Percentiles rank a stretch among this genome's conserved stretches.
Conservation (phyloP, 805 yeast species). For the Suhomyces faveliae region DNA sequence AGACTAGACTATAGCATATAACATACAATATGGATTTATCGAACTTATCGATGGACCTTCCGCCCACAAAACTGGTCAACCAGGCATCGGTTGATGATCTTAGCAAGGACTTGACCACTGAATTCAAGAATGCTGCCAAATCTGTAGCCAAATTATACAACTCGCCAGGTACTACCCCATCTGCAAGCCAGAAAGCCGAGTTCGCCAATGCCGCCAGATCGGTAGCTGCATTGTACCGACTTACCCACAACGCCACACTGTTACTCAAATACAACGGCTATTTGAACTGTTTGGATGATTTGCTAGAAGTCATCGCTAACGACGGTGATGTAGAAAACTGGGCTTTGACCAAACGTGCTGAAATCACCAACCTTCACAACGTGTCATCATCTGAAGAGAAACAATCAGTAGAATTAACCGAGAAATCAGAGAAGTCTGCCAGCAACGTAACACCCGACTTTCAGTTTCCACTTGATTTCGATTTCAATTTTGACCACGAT, state of each 20-base stretch:
- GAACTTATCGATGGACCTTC: constrained; percentile 54
- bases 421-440: not conserved
- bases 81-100: constrained; percentile 48
- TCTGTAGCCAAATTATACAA: constrained; percentile 57
- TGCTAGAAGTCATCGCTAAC: constrained; percentile 39
- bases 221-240: constrained; percentile 53
- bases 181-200: constrained; percentile 22
- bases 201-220: constrained; percentile 44
- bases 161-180: constrained; percentile 14
- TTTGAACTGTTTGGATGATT: constrained; percentile 58
- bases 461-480: constrained; percentile 27
- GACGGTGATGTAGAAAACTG: constrained; percentile 52
- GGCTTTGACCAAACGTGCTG: constrained; percentile 49
- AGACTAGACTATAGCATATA: not conserved
- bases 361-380: constrained; percentile 23
- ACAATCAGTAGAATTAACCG: not conserved
- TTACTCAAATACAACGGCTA: constrained; percentile 57
- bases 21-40: constrained; percentile 59
- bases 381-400: not conserved
- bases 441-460: not conserved
- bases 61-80: constrained; percentile 49
- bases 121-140: constrained; percentile 69
- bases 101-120: constrained; percentile 54
- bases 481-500: constrained; percentile 31
- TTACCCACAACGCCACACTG: constrained; percentile 53